phyloP scores from a whole-genome alignment of 2,329 filamentous ascomycete genomes.

The Cercospora beticola region DNA sequence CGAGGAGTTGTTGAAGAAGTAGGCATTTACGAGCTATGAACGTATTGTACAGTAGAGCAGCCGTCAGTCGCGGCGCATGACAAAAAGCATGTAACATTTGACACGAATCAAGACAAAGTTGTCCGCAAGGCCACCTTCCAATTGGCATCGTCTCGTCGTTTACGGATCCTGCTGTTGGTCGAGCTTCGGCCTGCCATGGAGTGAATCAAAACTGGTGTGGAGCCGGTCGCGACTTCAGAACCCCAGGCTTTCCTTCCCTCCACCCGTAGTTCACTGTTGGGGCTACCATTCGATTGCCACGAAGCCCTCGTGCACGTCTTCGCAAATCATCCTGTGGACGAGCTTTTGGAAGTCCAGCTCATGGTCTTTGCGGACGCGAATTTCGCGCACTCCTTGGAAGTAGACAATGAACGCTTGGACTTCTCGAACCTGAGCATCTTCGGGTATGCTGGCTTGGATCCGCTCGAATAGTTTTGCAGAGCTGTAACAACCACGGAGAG shows the following conservation, averaged over 20 bases:
- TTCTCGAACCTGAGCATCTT: background rate
- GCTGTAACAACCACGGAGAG: background rate
- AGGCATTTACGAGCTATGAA: background rate
- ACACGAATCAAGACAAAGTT: background rate
- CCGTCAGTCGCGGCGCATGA: background rate
- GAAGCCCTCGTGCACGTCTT: background rate
- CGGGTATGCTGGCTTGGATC: background rate
- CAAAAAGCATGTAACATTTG: constrained; percentile 1
- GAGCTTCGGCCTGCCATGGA: background rate
- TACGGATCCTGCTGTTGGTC: background rate
- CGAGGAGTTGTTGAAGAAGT: constrained; percentile 56
- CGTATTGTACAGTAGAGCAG: background rate
- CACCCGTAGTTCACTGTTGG: background rate
- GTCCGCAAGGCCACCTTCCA: background rate
- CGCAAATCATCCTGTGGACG: background rate
- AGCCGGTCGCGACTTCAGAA: background rate
- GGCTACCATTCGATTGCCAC: background rate
- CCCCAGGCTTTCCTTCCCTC: background rate
- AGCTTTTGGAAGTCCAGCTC: background rate
- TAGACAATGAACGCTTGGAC: background rate
- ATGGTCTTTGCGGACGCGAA: background rate
- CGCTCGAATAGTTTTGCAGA: background rate
- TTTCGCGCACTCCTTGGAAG: background rate
- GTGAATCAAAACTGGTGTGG: background rate
- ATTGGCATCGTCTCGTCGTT: background rate